Evolutionary conservation across 306 rosid species (phyloP).

Genomic region (Arachis hypogaea): DNA sequence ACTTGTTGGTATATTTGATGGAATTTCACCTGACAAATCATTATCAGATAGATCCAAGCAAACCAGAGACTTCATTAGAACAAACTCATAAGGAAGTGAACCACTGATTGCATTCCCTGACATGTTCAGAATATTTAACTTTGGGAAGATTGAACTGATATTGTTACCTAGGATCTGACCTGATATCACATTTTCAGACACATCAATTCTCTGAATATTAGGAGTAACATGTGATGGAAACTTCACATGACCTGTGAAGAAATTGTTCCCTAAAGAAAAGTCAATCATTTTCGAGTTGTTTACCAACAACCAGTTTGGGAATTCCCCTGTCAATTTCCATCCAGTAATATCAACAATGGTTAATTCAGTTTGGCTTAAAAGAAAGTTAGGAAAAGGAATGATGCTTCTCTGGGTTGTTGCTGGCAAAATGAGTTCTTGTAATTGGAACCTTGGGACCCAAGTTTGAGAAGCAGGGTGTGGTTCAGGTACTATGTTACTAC

Average conservation of each 20-base stretch:
- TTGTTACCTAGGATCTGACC: not conserved
- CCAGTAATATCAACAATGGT: not conserved
- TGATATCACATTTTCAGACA: constrained; percentile 8
- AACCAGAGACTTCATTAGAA: not conserved
- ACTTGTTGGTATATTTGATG: not conserved
- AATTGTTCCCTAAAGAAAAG: not conserved
- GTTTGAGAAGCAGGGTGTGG: not conserved
- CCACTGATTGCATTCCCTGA: not conserved
- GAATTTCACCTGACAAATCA: not conserved
- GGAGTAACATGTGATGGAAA: not conserved
- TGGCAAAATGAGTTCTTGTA: not conserved
- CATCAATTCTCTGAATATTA: not conserved
- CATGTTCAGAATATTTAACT: not conserved
- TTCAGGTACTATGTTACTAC: not conserved
- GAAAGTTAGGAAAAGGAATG: constrained; percentile 18
- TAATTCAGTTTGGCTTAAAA: not conserved
- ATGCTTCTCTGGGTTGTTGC: not conserved
- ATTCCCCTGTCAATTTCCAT: constrained; percentile 14
- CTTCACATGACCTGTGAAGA: not conserved
- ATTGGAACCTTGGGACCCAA: constrained; percentile 22
- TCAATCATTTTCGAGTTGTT: constrained; percentile 10
- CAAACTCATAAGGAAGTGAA: not conserved
- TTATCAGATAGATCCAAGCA: not conserved
- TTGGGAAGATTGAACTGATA: constrained; percentile 29
- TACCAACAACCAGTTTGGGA: constrained; percentile 20